These are phyloP conservation scores for Zygosaccharomyces siamensis DNA, from an alignment of 805 yeast species.

Conservation along the genomic window DNA sequence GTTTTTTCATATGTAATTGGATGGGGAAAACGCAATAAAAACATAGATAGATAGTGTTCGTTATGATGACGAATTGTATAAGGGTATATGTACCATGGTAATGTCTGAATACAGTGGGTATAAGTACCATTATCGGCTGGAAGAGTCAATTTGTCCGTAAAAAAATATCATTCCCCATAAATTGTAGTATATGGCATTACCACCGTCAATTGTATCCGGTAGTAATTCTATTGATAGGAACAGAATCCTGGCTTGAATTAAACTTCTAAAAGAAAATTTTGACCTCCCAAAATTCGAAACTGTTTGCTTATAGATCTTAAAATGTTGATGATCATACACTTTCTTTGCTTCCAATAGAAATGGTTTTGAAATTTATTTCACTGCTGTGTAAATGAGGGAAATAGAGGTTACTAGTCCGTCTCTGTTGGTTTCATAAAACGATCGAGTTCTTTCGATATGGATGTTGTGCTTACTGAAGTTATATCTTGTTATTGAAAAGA, in stretches of 20 bases:
- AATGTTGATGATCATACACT: constrained; percentile 21
- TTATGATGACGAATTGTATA: constrained; percentile 26
- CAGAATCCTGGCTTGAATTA: constrained; percentile 1
- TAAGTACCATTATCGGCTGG: constrained; percentile 15
- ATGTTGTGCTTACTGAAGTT: no score
- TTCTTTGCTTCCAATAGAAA: neutral
- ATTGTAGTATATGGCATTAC: constrained; percentile 25
- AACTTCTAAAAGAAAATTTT: constrained; percentile 11
- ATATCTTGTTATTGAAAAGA: no score
- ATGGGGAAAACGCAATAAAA: constrained; percentile 18
- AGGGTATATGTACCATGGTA: constrained; percentile 25
- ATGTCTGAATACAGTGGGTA: constrained; percentile 13
- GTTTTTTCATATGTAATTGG: constrained; percentile 25
- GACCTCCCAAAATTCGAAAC: constrained; percentile 7
- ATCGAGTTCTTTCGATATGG: no score
- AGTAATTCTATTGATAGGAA: constrained; percentile 7
- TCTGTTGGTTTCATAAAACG: no score
- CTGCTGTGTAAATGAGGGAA: no score
- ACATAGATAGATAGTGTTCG: constrained; percentile 14
- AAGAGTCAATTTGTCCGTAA: constrained; percentile 1
- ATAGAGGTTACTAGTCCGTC: no score
- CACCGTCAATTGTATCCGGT: constrained; percentile 16
- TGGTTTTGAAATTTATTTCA: neutral
- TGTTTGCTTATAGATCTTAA: constrained; percentile 20
- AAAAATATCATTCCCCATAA: constrained; percentile 25